Base-by-base conservation (phyloP, 805 yeast genomes). In the Hyphopichia homilentoma region DNA sequence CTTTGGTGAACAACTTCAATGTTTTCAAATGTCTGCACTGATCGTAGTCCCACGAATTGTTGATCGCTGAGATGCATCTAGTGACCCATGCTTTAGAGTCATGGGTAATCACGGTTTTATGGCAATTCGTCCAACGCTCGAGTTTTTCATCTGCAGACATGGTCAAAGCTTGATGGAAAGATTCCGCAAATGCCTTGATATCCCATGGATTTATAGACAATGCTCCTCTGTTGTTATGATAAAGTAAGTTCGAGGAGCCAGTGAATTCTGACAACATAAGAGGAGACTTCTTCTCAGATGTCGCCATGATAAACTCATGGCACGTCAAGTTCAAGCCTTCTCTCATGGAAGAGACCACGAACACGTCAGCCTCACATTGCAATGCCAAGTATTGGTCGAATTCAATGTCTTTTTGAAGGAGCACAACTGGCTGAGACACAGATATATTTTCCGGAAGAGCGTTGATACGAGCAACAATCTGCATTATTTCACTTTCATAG, bases 321-420 rank as follows among this genome's bases (percentile, higher is more conserved):
- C 96, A 90, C 0, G 97, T 89, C 50, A 93, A 68, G 48, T 93
- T 93, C 88, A 93, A 84, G 16, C 98, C 98, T 57, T 93, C 98
- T 52, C 98, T 79, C 70, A 90, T 75, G 2, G 96, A 84, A 7
- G 94, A 80, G 2, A 90, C 96, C 27, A 84, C 79, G 50, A 93
- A 93, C 1, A 78, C 68, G 44, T 86, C 94, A 1, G 97, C 96
- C 52, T 88, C 97, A 22, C 79, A 65, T 28, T 84, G 73, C 30
- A 93, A 62, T 0, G 96, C 97, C 37, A 93, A 57, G 52, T 93
- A 93, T 58, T 93, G 97, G 35, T 79, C 83, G 52, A 85, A 90
- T 23, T 79, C 89, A 33, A 93, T 76, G 45, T 90, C 97, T 54
- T 87, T 94, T 44, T 86, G 90, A 29, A 93, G 63, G 21, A 89